Evolutionary conservation across 805 yeast species (phyloP), one percentile per base, ranked within the genome.

Genomic region (Saturnispora besseyi): DNA sequence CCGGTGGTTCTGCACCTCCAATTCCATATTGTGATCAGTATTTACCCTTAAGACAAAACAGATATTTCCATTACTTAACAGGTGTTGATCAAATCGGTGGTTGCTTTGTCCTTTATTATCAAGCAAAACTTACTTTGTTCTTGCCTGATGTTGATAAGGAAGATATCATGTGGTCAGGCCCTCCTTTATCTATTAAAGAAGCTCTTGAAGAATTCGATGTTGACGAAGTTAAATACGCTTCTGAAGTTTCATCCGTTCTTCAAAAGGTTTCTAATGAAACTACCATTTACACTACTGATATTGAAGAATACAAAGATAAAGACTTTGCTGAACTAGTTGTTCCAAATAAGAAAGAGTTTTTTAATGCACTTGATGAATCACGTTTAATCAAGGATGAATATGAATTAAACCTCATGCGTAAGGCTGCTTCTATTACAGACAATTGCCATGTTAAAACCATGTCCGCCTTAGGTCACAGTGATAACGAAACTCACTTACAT

Each of bases 81-180:
- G 99, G 99, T 15, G 82, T 84, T 48, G 81, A 85, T 55, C 68
- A 65, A 51, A 74, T 87, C 45, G 88, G 93, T 0, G 95, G 93
- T 1, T 74, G 84, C 32, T 83, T 79, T 57, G 75, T 87, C 1
- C 67, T 84, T 22, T 91, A 77, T 61, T 71, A 78, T 3, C 57
- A 65, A 6, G 87, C 82, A 41, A 73, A 78, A 48, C 71, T 88
- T 53, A 79, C 82, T 0, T 69, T 91, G 26, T 91, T 84, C 60
- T 71, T 93, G 46, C 97, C 98, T 1, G 77, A 84, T 48, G 73
- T 91, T 37, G 96, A 89, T 61, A 68, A 75, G 41, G 98, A 93
- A 41, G 96, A 87, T 62, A 84, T 91, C 40, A 84, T 93, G 88
- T 91, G 99, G 99, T 82, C 93, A 51, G 99, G 99, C 0, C 61